Percentiles rank a stretch among this genome's conserved stretches.
phyloP scores from a whole-genome alignment of 2,329 filamentous ascomycete genomes.

The Trichophyton benhamiae region DNA sequence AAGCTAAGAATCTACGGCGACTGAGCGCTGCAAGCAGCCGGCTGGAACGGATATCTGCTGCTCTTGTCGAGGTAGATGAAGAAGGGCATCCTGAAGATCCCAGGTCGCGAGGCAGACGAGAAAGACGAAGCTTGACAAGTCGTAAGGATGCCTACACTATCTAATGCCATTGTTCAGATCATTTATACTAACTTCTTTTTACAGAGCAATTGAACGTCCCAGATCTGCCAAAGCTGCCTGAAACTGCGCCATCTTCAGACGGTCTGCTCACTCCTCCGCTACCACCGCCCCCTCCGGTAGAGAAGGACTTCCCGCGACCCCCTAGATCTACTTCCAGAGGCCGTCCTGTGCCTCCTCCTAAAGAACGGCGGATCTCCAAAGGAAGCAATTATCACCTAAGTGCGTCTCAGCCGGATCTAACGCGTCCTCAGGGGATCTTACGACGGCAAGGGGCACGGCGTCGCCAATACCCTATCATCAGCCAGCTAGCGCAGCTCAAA shows the following conservation, averaged over 20 bases:
- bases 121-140: conserved; percentile 56
- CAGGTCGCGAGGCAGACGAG: conserved; percentile 61
- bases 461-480: conserved; percentile 51
- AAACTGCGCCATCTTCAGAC: conserved; percentile 33
- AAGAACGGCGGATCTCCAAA: conserved; percentile 66
- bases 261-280: conserved; percentile 35
- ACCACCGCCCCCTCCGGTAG: conserved; percentile 52
- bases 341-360: conserved; percentile 70
- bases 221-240: conserved; percentile 66
- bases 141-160: conserved; percentile 35
- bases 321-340: conserved; percentile 60
- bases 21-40: conserved; percentile 83
- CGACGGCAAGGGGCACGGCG: conserved; percentile 44
- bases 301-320: conserved; percentile 64
- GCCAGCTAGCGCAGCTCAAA: conserved; percentile 55
- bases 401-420: conserved; percentile 52
- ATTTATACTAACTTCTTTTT: conserved; percentile 28
- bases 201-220: conserved; percentile 48
- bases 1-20: conserved; percentile 65
- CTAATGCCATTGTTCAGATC: conserved; percentile 55
- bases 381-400: conserved; percentile 82
- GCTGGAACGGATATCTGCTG: conserved; percentile 66
- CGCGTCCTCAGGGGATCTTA: conserved; percentile 44
- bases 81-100: conserved; percentile 48
- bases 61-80: conserved; percentile 66